These are phyloP conservation scores for Aspergillus biplanus DNA, from an alignment of 495 filamentous ascomycete genomes.

Conservation along the genomic window DNA sequence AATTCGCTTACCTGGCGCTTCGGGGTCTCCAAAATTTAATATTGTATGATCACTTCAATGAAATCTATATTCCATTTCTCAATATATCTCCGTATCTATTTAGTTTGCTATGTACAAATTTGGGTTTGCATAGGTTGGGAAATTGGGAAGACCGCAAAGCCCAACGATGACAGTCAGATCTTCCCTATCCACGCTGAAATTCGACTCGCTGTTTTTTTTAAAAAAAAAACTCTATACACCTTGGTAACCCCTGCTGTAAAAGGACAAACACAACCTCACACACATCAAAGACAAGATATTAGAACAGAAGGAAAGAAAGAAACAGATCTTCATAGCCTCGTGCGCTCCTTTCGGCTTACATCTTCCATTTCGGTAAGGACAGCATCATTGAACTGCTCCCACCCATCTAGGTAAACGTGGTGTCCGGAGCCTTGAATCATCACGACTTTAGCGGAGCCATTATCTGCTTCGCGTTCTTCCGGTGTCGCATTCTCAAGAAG, in stretches of 20 bases:
- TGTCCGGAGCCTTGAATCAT: constrained; percentile 84
- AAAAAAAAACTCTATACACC: constrained; percentile 14
- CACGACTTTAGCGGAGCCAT: constrained; percentile 82
- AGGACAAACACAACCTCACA: background rate
- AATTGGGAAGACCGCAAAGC: no score
- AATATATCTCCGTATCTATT: no score
- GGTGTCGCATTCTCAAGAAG: constrained; percentile 60
- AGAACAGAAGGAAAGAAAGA: background rate
- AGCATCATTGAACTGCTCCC: constrained; percentile 83
- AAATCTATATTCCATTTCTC: no score
- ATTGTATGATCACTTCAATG: no score
- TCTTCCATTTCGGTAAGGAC: constrained; percentile 71
- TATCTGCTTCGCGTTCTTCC: constrained; percentile 71
- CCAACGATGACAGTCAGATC: no score
- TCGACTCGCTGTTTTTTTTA: background rate
- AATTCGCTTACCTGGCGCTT: no score
- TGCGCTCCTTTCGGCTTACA: constrained; percentile 50
- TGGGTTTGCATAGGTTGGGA: no score
- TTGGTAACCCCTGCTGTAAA: constrained; percentile 11
- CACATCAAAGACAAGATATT: background rate
- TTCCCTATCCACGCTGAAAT: background rate
- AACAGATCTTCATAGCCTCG: constrained; percentile 9
- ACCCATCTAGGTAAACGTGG: constrained; percentile 90
- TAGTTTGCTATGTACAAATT: no score
- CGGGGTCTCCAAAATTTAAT: no score